A percentile compares a stretch with the other conserved stretches of the same genome.
Evolutionary conservation across 352 stramenopile genomes (phyloP).

Genomic region (Globisporangium abappressorium): DNA sequence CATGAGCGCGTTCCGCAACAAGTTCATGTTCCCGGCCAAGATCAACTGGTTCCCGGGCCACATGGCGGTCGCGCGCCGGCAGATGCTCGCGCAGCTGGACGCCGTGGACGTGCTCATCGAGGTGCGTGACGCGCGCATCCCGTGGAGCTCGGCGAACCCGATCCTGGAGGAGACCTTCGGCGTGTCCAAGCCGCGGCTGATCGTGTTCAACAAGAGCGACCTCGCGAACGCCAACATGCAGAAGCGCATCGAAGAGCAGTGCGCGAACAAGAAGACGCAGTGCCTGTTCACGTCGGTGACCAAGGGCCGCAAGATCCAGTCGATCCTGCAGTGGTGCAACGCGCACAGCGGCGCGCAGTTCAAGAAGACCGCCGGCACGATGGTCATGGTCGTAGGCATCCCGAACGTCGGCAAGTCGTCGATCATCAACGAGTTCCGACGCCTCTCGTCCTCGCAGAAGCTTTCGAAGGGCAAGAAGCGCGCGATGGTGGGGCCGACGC

Average conservation of each 20-base stretch:
- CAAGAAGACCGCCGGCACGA: constrained; percentile 78
- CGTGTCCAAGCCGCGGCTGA: constrained; percentile 71
- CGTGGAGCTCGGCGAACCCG: constrained; percentile 81
- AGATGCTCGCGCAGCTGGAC: constrained; percentile 83
- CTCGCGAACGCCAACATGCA: constrained; percentile 85
- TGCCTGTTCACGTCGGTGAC: constrained; percentile 82
- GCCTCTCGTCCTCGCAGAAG: constrained; percentile 67
- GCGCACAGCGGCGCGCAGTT: constrained; percentile 73
- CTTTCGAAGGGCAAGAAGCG: constrained; percentile 80
- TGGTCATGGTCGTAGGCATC: constrained; percentile 89
- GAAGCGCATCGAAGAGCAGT: constrained; percentile 64
- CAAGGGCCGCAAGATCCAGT: constrained; percentile 68
- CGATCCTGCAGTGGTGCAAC: constrained; percentile 82
- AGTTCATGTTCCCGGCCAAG: constrained; percentile 75
- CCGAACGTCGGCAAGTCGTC: constrained; percentile 91
- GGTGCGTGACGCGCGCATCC: constrained; percentile 80
- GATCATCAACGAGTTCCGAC: constrained; percentile 86
- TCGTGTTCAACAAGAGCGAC: constrained; percentile 89
- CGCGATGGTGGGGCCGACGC: constrained; percentile 76
- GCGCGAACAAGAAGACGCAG: constrained; percentile 37
- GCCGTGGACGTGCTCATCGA: constrained; percentile 81
- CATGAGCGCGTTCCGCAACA: constrained; percentile 71
- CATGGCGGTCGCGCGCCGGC: constrained; percentile 74
- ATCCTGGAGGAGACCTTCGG: constrained; percentile 74
- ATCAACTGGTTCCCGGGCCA: constrained; percentile 89